Percentiles rank a stretch among this genome's conserved stretches.
Evolutionary conservation across 2,329 filamentous ascomycete species (phyloP).

Genomic region (Amesomyces nigricolor): DNA sequence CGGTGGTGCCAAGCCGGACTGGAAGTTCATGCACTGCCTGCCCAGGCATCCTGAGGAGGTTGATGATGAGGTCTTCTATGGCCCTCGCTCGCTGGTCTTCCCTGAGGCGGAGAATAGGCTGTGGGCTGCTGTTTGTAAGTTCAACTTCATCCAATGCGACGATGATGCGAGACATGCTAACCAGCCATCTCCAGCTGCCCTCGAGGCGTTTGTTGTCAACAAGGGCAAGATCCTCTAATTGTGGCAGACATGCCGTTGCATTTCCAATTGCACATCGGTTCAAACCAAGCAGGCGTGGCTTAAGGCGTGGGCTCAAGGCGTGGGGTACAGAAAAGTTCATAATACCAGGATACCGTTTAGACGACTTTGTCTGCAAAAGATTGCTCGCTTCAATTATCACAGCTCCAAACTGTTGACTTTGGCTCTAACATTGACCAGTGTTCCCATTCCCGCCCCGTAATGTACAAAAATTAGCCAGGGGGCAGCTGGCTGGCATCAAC

Average conservation of each 20-base stretch:
- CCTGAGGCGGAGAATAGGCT: slow-evolving; percentile 90
- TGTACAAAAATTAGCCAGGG: slow-evolving; percentile 59
- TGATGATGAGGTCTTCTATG: slow-evolving; percentile 90
- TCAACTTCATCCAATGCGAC: neutral
- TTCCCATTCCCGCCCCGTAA: neutral
- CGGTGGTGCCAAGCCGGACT: slow-evolving; percentile 79
- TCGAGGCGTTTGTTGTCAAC: slow-evolving; percentile 92
- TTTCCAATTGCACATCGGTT: neutral
- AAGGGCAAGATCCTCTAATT: slow-evolving; percentile 64
- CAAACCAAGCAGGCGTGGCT: slow-evolving; percentile 13
- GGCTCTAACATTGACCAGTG: neutral
- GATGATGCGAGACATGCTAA: slow-evolving; percentile 1
- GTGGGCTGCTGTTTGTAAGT: slow-evolving; percentile 77
- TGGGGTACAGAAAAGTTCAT: slow-evolving; percentile 16
- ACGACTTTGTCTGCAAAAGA: neutral
- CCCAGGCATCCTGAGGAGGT: slow-evolving; percentile 92
- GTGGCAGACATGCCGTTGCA: neutral
- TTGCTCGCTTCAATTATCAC: slow-evolving; percentile 10
- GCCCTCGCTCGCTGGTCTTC: slow-evolving; percentile 79
- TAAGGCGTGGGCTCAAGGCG: slow-evolving; percentile 18
- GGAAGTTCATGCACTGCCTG: slow-evolving; percentile 99
- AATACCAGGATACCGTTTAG: slow-evolving; percentile 5
- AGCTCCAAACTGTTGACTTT: neutral
- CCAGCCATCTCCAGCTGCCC: slow-evolving; percentile 46
- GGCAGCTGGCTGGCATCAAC: slow-evolving; percentile 92